These are phyloP conservation scores for Penicillium coprophilum DNA, from an alignment of 495 filamentous ascomycete species.

Conservation along the genomic window DNA sequence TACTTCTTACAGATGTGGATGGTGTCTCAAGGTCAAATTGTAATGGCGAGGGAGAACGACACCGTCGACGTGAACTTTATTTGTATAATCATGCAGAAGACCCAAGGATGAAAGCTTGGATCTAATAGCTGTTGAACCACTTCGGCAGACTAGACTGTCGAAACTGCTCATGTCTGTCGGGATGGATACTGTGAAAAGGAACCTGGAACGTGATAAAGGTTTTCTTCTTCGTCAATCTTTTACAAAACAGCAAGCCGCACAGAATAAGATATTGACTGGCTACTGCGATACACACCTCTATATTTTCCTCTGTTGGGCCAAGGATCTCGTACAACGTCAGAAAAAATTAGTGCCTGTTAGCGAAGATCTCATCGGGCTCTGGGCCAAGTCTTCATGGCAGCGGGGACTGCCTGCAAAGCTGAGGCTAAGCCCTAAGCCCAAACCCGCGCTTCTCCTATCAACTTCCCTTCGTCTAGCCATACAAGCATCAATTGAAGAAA, in stretches of 20 bases:
- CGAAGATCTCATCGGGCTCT: conserved; percentile 3
- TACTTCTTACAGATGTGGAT: neutral
- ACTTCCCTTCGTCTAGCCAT: conserved; percentile 2
- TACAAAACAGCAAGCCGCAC: neutral
- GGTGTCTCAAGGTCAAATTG: neutral
- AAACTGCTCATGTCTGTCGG: neutral
- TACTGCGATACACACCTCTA: conserved; percentile 8
- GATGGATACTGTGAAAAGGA: neutral
- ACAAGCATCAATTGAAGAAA: neutral
- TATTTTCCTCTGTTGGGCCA: neutral
- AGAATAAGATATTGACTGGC: neutral
- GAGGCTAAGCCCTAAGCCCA: too few species aligned
- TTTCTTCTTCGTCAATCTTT: neutral
- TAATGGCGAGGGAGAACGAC: too few species aligned
- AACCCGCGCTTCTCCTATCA: neutral
- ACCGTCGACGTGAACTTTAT: neutral
- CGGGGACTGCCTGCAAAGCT: neutral
- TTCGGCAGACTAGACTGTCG: neutral
- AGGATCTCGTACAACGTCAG: neutral
- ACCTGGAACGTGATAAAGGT: neutral
- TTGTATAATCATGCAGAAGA: neutral
- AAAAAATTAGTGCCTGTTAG: neutral
- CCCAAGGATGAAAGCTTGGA: neutral
- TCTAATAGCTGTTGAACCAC: conserved; percentile 1
- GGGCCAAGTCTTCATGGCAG: conserved; percentile 1